phyloP scores from a whole-genome alignment of 768 basidiomycete species.

The Naganishia vishniacii region DNA sequence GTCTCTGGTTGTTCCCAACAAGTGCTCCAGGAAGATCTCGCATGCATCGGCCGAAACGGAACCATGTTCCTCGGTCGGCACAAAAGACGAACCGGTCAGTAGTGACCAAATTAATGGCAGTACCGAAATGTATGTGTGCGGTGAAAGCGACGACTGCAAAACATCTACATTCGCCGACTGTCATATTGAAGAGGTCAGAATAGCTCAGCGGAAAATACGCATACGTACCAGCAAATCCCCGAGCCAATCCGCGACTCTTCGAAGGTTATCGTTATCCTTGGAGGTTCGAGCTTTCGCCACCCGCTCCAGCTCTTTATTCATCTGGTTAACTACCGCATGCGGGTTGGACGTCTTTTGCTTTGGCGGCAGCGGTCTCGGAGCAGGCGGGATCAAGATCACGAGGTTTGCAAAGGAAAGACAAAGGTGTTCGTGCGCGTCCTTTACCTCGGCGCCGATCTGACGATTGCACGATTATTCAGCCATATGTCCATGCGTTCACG shows the following conservation, averaged over 20 bases:
- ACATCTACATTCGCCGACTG: conserved; percentile 37
- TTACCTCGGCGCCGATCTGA: conserved; percentile 17
- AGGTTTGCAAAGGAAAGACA: conserved; percentile 41
- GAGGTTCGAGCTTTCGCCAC: conserved; percentile 24
- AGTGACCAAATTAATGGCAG: conserved; percentile 47
- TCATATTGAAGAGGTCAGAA: not conserved
- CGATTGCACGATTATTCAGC: not conserved
- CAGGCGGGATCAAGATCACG: conserved; percentile 42
- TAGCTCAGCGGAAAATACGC: not conserved
- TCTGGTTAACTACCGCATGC: conserved; percentile 27
- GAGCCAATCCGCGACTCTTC: conserved; percentile 47
- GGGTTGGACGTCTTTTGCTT: conserved; percentile 19
- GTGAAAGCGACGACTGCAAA: conserved; percentile 35
- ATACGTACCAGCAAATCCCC: conserved; percentile 38
- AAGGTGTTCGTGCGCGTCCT: conserved; percentile 28
- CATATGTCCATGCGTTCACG: not conserved
- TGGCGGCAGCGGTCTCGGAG: conserved; percentile 26
- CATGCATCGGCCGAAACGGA: conserved; percentile 51
- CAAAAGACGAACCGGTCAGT: conserved; percentile 46
- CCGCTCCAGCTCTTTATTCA: conserved; percentile 36
- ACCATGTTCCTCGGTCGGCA: conserved; percentile 25
- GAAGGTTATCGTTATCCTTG: conserved; percentile 35
- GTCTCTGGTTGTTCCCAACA: conserved; percentile 57
- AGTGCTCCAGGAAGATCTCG: conserved; percentile 62
- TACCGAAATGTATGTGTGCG: conserved; percentile 37